Evolutionary conservation across 352 stramenopile species (phyloP).

Genomic region (Globisporangium lucens): DNA sequence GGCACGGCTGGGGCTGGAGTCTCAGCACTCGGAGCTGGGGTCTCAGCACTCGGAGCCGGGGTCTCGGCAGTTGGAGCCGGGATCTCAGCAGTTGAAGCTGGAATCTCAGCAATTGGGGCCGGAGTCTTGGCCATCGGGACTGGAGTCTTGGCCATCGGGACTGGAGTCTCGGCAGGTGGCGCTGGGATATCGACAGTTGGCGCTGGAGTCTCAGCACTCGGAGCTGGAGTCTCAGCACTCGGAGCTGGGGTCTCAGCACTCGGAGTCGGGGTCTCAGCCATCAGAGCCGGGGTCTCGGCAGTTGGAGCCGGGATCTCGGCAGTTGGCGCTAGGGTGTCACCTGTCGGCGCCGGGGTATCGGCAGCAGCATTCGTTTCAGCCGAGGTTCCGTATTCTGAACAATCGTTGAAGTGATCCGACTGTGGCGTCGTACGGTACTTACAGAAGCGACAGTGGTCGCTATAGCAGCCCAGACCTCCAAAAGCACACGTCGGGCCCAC

Average conservation of each 20-base stretch:
- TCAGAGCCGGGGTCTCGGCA: no score
- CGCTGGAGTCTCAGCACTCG: no score
- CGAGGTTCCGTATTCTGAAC: neutral
- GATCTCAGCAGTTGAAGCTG: neutral
- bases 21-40: neutral
- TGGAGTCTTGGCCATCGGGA: neutral
- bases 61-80: neutral
- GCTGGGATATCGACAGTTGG: neutral
- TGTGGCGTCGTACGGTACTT: neutral
- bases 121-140: neutral
- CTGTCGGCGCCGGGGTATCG: neutral
- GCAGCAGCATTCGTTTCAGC: neutral
- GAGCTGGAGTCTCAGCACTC: neutral
- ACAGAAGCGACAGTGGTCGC: constrained; percentile 28
- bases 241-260: neutral
- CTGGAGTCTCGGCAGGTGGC: no score
- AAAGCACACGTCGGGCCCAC: constrained; percentile 24
- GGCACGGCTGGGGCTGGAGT: no score
- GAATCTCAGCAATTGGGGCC: no score
- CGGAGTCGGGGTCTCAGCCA: no score
- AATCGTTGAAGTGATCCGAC: neutral
- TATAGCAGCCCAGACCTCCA: constrained; percentile 38
- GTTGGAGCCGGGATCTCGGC: neutral
- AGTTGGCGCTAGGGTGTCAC: neutral
- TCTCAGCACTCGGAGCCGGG: neutral